Evolutionary conservation across 2,329 filamentous ascomycete genomes (phyloP).

Genomic region (Hypoxylon sp.): DNA sequence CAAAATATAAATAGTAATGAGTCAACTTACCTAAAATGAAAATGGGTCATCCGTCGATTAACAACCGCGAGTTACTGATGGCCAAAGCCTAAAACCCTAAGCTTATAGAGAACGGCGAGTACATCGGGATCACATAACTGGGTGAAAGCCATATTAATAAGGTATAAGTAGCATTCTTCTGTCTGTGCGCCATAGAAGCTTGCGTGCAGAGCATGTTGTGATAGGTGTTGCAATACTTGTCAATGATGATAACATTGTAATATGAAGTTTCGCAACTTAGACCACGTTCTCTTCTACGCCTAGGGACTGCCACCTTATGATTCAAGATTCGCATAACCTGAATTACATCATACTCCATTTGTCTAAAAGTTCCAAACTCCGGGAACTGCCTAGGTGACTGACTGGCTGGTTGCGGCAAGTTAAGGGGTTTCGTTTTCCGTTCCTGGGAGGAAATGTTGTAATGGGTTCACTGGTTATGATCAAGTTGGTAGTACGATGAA

Average conservation of each 20-base stretch:
- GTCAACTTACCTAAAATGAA: neutral
- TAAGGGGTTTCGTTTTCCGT: too few relatives aligned
- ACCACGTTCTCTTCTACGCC: too few relatives aligned
- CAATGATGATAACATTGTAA: constrained; percentile 26
- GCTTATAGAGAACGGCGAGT: neutral
- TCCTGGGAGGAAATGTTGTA: too few relatives aligned
- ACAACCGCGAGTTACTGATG: neutral
- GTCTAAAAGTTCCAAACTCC: too few relatives aligned
- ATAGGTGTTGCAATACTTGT: constrained; percentile 22
- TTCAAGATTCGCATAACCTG: neutral
- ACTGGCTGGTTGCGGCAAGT: too few relatives aligned
- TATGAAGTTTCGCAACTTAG: neutral
- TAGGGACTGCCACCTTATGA: neutral
- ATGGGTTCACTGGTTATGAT: neutral
- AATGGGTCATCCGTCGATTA: neutral
- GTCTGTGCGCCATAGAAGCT: too few relatives aligned
- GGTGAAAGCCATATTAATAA: too few relatives aligned
- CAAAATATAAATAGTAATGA: neutral
- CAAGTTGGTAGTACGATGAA: constrained; percentile 15
- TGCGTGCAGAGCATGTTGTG: neutral
- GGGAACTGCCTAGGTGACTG: too few relatives aligned
- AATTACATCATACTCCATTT: too few relatives aligned
- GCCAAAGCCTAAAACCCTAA: neutral
- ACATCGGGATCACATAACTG: neutral
- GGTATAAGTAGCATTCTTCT: too few relatives aligned